Evolutionary conservation across 2,329 filamentous ascomycete species (phyloP).

Genomic region (Aspergillus quadrilineatus): DNA sequence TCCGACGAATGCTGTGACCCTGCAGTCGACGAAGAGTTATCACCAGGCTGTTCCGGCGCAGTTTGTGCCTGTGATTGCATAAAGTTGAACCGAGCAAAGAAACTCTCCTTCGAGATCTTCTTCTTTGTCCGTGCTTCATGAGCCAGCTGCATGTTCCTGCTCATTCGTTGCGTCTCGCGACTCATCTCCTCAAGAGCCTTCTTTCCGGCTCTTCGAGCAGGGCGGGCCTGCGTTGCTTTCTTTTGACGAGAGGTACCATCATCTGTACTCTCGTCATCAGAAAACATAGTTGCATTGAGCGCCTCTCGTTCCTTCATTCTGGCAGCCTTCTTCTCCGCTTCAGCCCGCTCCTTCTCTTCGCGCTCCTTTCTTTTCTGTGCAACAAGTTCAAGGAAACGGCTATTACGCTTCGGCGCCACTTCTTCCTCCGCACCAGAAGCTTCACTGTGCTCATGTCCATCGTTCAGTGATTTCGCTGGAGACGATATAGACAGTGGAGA

Average conservation of each 20-base stretch:
- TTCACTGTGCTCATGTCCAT: slow-evolving; percentile 19
- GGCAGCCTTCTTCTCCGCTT: slow-evolving; percentile 43
- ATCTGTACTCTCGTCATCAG: slow-evolving; percentile 57
- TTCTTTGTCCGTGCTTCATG: slow-evolving; percentile 90
- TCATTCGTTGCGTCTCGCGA: slow-evolving; percentile 87
- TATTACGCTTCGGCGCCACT: slow-evolving; percentile 41
- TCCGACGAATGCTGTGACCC: slow-evolving; percentile 54
- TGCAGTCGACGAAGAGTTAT: slow-evolving; percentile 40
- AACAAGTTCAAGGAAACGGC: slow-evolving; percentile 69
- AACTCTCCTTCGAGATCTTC: slow-evolving; percentile 77
- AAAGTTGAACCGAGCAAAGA: slow-evolving; percentile 84
- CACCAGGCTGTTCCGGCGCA: slow-evolving; percentile 26
- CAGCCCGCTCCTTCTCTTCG: slow-evolving; percentile 62
- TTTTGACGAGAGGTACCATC: slow-evolving; percentile 64
- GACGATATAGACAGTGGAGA: slow-evolving; percentile 49
- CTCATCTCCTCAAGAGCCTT: slow-evolving; percentile 94
- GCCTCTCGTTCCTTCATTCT: slow-evolving; percentile 32
- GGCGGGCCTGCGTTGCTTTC: slow-evolving; percentile 64
- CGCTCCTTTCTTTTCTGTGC: slow-evolving; percentile 72
- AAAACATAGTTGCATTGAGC: slow-evolving; percentile 42
- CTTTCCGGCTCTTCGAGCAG: slow-evolving; percentile 81
- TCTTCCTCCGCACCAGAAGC: slow-evolving; percentile 19
- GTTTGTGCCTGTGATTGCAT: slow-evolving; percentile 44
- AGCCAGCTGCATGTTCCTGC: slow-evolving; percentile 82
- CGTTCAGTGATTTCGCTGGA: slow-evolving; percentile 16